Percentiles rank a stretch among this genome's conserved stretches.
These are phyloP conservation scores for Beauveria medogensis DNA, from an alignment of 2,329 filamentous ascomycete genomes.

Conservation along the genomic window DNA sequence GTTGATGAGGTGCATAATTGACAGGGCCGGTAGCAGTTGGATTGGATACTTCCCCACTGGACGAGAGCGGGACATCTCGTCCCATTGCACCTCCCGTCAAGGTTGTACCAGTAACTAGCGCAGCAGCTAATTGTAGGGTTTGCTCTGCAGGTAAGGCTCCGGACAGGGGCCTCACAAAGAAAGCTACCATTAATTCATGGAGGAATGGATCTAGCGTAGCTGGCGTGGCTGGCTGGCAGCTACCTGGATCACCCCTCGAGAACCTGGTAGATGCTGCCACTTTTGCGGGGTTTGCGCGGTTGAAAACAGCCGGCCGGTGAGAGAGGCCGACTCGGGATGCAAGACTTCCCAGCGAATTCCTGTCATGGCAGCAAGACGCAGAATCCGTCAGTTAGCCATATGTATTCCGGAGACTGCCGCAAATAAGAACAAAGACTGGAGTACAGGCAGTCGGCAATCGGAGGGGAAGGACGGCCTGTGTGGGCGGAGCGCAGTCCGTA, in stretches of 20 bases:
- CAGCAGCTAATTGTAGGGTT: not conserved
- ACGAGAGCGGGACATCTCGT: not conserved
- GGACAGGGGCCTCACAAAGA: not conserved
- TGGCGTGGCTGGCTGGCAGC: not conserved
- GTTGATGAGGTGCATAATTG: not conserved
- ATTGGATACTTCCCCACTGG: not conserved
- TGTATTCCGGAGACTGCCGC: not conserved
- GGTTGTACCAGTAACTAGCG: not conserved
- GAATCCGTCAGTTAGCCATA: too few relatives aligned
- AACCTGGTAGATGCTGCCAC: not conserved
- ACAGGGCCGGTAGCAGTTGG: not conserved
- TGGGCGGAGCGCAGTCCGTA: not conserved
- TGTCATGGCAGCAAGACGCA: too few relatives aligned
- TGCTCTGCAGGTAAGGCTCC: not conserved
- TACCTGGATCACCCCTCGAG: not conserved
- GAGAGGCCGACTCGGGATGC: not conserved
- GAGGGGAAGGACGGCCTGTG: not conserved
- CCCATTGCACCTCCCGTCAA: constrained; percentile 4
- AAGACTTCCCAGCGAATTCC: not conserved
- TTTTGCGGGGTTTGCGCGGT: too few relatives aligned
- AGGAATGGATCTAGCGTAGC: not conserved
- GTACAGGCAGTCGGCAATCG: constrained; percentile 1
- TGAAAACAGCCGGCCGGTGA: too few relatives aligned
- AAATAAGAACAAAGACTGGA: not conserved
- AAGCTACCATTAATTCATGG: not conserved